phyloP scores from a whole-genome alignment of 192 early-diverging fungal genomes.

The Umbelopsis sp. region DNA sequence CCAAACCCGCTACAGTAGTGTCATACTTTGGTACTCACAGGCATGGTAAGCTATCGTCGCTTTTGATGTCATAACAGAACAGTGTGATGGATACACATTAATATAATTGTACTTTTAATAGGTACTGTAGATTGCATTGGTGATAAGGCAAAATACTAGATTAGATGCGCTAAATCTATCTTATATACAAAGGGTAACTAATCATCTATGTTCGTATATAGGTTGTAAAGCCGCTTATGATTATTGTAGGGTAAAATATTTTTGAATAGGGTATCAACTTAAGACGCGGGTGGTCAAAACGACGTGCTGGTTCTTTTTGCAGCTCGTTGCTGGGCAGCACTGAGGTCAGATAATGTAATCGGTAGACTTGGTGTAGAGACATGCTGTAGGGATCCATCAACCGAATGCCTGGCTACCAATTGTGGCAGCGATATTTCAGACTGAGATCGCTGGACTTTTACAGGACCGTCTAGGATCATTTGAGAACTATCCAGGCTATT shows the following conservation, averaged over 20 bases:
- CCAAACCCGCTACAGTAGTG: too few relatives aligned
- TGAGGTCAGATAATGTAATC: not conserved
- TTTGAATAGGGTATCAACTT: not conserved
- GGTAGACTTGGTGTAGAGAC: too few relatives aligned
- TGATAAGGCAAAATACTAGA: too few relatives aligned
- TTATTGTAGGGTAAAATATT: not conserved
- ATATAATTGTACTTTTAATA: too few relatives aligned
- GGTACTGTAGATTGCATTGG: too few relatives aligned
- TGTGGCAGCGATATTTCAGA: not conserved
- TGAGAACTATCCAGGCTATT: not conserved
- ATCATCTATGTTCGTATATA: too few relatives aligned
- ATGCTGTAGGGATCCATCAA: not conserved
- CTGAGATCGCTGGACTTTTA: not conserved
- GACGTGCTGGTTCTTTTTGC: constrained; percentile 5
- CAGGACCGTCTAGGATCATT: not conserved
- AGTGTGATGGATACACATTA: too few relatives aligned
- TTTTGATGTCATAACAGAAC: too few relatives aligned
- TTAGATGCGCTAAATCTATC: too few relatives aligned
- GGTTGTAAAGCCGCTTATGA: not conserved
- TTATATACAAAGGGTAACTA: too few relatives aligned
- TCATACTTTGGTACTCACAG: too few relatives aligned
- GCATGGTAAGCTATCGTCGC: too few relatives aligned
- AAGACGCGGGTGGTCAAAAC: not conserved
- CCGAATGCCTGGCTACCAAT: not conserved
- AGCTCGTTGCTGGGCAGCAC: not conserved